phyloP scores from a whole-genome alignment of 2,329 filamentous ascomycete genomes.

The Penicillium sp. region DNA sequence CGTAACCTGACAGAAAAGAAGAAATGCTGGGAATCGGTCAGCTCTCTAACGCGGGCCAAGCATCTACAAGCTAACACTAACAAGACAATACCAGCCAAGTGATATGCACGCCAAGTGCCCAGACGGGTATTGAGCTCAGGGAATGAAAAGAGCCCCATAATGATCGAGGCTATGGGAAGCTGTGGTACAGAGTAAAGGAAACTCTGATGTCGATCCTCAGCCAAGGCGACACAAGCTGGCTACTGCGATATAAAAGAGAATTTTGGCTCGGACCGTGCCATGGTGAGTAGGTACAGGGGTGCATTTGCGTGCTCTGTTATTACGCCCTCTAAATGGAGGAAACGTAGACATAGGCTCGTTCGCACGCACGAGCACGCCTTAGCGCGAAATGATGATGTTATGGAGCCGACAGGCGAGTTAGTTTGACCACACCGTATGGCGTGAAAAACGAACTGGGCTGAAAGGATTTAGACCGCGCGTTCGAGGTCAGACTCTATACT shows the following conservation, averaged over 20 bases:
- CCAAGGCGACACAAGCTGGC: conserved; percentile 2
- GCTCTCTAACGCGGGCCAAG: not conserved
- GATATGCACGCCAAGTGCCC: conserved; percentile 22
- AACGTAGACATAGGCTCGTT: conserved; percentile 3
- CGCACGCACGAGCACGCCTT: conserved; percentile 12
- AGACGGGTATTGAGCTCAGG: conserved; percentile 20
- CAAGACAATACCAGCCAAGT: conserved; percentile 24
- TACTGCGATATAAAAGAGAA: not conserved
- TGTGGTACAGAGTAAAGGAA: not conserved
- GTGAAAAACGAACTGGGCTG: not conserved
- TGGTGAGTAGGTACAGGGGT: conserved; percentile 9
- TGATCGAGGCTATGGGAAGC: not conserved
- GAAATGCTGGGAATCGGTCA: conserved; percentile 9
- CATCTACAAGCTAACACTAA: conserved; percentile 3
- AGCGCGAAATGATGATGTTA: conserved; percentile 8
- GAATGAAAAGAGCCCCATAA: conserved; percentile 18
- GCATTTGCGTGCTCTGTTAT: conserved; percentile 14
- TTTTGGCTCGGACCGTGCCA: not conserved
- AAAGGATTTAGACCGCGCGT: conserved; percentile 3
- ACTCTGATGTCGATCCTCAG: not conserved
- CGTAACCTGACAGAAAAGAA: conserved; percentile 32
- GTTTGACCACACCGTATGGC: not conserved
- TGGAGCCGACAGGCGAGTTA: conserved; percentile 13
- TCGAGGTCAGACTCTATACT: not conserved
- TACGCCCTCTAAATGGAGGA: not conserved